Evolutionary conservation across 805 yeast species (phyloP), one percentile per base, ranked within the genome.

Genomic region (Kurtzmaniella cleridarum): DNA sequence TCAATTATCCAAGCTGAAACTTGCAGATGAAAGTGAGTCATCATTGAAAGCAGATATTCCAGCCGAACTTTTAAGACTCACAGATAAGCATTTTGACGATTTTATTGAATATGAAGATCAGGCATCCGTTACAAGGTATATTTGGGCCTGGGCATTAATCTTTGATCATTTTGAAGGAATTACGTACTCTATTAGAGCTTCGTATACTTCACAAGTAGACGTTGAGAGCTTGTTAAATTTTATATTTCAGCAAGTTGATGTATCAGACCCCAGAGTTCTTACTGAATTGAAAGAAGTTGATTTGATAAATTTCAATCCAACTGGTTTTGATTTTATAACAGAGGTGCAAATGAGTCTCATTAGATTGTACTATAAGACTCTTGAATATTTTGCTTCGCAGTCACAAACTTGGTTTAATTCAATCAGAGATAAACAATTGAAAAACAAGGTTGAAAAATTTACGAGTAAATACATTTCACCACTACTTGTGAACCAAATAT

Each of bases 71-170:
- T 42, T 81, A 7, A 46, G 59, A 0, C 50, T 52, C 24, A 47
- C 75, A 5, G 38, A 46, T 5, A 47, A 55, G 2, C 51, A 51
- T 15, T 47, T 50, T 39, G 72, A 70, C 31, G 64, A 39, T 18
- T 64, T 60, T 16, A 42, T 48, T 23, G 54, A 53, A 3, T 54
- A 30, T 11, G 53, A 42, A 4, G 31, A 46, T 6, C 34, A 33
- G 7, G 27, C 36, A 13, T 42, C 16, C 2, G 48, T 69, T 33
- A 51, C 70, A 23, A 63, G 56, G 15, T 83, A 75, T 51, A 47
- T 83, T 27, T 81, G 85, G 81, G 63, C 78, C 40, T 89, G 95
- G 95, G 63, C 61, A 44, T 62, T 86, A 39, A 57, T 84, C 0
- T 69, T 84, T 45, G 64, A 62, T 23, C 79, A 79, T 55, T 84